phyloP scores from a whole-genome alignment of 257 asterid genomes.

The Ocimum tenuiflorum region DNA sequence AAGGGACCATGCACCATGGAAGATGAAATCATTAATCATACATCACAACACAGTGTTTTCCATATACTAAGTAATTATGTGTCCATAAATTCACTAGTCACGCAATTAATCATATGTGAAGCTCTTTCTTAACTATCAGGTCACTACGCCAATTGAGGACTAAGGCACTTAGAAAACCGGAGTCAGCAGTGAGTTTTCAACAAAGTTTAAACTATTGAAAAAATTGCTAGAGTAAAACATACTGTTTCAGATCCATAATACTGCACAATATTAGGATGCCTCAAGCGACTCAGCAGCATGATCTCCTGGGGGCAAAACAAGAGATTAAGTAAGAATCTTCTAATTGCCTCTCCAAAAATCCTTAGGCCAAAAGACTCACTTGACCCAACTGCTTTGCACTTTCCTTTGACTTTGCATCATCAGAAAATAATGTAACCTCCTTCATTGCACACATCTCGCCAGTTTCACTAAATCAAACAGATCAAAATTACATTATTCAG shows the following conservation, averaged over 20 bases:
- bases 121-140: no score
- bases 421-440: slow-evolving; percentile 90
- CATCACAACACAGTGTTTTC: neutral
- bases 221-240: slow-evolving; percentile 22
- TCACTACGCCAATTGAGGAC: no score
- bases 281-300: slow-evolving; percentile 70
- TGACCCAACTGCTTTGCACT: slow-evolving; percentile 94
- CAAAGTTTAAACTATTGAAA: neutral
- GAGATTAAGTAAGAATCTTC: slow-evolving; percentile 13
- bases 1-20: neutral
- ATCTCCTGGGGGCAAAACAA: slow-evolving; percentile 68
- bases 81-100: neutral
- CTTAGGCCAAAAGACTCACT: slow-evolving; percentile 40
- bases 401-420: slow-evolving; percentile 92
- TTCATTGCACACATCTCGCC: slow-evolving; percentile 99
- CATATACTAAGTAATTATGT: neutral
- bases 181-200: neutral
- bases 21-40: neutral
- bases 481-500: slow-evolving; percentile 14
- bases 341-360: slow-evolving; percentile 8
- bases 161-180: slow-evolving; percentile 16
- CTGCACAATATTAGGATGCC: slow-evolving; percentile 94
- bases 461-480: slow-evolving; percentile 56
- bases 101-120: neutral
- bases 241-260: slow-evolving; percentile 93